phyloP scores from a whole-genome alignment of 441 rosid genomes.

The Croton laevigatus region DNA sequence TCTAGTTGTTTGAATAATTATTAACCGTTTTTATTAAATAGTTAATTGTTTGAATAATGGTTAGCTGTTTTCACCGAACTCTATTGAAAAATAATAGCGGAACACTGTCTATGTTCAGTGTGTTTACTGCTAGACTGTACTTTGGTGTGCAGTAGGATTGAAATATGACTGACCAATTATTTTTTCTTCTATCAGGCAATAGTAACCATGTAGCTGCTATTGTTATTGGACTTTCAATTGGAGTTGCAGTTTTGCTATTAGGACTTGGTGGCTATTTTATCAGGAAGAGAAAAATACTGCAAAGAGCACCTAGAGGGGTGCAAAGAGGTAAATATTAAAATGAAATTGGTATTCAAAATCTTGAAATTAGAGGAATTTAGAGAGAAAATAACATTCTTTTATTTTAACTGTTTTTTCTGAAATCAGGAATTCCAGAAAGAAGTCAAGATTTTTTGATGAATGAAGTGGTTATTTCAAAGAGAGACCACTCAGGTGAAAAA shows the following conservation, averaged over 20 bases:
- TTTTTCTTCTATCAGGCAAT: conserved; percentile 36
- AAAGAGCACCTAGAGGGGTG: conserved; percentile 10
- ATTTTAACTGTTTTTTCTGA: conserved; percentile 8
- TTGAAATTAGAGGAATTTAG: background rate
- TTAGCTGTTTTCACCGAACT: too few species aligned
- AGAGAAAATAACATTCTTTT: background rate
- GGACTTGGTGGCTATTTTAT: conserved; percentile 36
- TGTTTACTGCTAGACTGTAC: too few species aligned
- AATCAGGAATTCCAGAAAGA: conserved; percentile 42
- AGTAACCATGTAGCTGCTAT: conserved; percentile 23
- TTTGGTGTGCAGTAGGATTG: too few species aligned
- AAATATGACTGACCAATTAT: background rate
- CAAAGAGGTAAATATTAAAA: conserved; percentile 31
- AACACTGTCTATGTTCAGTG: too few species aligned
- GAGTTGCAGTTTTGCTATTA: conserved; percentile 43
- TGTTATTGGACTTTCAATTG: conserved; percentile 49
- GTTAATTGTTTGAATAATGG: too few species aligned
- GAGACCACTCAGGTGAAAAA: conserved; percentile 44
- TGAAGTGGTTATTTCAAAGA: conserved; percentile 56
- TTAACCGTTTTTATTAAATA: too few species aligned
- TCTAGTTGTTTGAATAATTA: too few species aligned
- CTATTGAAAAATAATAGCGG: too few species aligned
- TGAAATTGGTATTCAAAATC: background rate
- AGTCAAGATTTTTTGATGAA: conserved; percentile 62
- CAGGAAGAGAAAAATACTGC: conserved; percentile 48